Conservation (phyloP, 2,329 filamentous ascomycete species). For the Nemania serpens region DNA sequence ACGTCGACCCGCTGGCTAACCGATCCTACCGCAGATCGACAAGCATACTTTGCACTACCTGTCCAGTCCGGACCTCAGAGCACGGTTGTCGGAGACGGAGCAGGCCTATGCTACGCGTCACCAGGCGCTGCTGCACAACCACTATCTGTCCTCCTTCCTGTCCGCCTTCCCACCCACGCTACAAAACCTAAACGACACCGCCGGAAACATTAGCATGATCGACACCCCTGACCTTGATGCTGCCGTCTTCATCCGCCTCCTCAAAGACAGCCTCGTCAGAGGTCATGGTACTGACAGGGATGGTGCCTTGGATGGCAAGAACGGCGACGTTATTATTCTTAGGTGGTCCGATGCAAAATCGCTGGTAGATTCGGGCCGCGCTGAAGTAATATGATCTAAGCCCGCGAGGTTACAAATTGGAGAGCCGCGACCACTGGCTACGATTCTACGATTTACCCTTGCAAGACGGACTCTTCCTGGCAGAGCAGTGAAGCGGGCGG, state of each 20-base stretch:
- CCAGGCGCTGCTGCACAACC: slow-evolving; percentile 79
- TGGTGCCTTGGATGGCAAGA: slow-evolving; percentile 59
- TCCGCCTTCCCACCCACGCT: slow-evolving; percentile 77
- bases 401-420: not conserved
- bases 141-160: slow-evolving; percentile 87
- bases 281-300: slow-evolving; percentile 69
- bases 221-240: slow-evolving; percentile 81
- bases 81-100: slow-evolving; percentile 76
- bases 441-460: not conserved
- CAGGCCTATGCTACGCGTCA: slow-evolving; percentile 82
- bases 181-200: slow-evolving; percentile 86
- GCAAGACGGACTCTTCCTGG: too few relatives aligned
- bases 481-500: too few relatives aligned
- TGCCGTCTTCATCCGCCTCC: slow-evolving; percentile 81
- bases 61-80: slow-evolving; percentile 56
- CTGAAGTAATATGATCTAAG: slow-evolving; percentile 60
- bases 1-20: slow-evolving; percentile 17
- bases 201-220: slow-evolving; percentile 90
- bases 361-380: slow-evolving; percentile 58
- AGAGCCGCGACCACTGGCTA: not conserved
- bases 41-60: slow-evolving; percentile 76
- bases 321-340: slow-evolving; percentile 71
- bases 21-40: slow-evolving; percentile 65
- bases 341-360: slow-evolving; percentile 75
- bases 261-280: slow-evolving; percentile 63